Conservation (phyloP, 2,329 filamentous ascomycete species). For the Phaeosphaeria sp. region DNA sequence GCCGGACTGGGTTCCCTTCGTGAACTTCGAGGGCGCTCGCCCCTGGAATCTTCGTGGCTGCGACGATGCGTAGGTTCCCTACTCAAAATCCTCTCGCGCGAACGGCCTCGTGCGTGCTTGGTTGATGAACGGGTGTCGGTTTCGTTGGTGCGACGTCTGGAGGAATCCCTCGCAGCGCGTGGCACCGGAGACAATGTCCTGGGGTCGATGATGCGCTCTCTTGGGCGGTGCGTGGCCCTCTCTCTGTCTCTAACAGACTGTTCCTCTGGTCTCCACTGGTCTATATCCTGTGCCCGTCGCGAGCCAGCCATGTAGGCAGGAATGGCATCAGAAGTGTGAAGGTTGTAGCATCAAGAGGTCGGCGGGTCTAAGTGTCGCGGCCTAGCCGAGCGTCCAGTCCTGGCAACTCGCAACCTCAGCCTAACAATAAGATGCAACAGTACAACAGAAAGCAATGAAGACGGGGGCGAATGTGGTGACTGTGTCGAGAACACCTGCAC, state of each 20-base stretch:
- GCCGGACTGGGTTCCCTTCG: constrained; percentile 46
- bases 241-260: constrained; percentile 42
- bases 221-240: constrained; percentile 28
- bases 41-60: constrained; percentile 40
- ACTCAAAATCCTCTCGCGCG: constrained; percentile 42
- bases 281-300: constrained; percentile 51
- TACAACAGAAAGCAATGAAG: constrained; percentile 14
- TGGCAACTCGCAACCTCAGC: constrained; percentile 24
- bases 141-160: constrained; percentile 38
- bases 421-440: constrained; percentile 15
- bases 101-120: constrained; percentile 35
- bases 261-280: constrained; percentile 53
- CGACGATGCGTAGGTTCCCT: constrained; percentile 41
- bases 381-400: constrained; percentile 43
- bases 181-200: constrained; percentile 45
- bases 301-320: constrained; percentile 53
- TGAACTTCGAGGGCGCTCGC: constrained; percentile 44
- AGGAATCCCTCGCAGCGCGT: constrained; percentile 43
- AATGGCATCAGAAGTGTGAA: constrained; percentile 46
- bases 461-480: constrained; percentile 14
- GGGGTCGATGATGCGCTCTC: constrained; percentile 35
- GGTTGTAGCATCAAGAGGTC: constrained; percentile 45
- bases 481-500: constrained; percentile 16
- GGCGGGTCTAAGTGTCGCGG: constrained; percentile 45
- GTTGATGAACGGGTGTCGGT: constrained; percentile 32